Conservation (phyloP, 2,329 filamentous ascomycete genomes). For the Alternaria sp. region DNA sequence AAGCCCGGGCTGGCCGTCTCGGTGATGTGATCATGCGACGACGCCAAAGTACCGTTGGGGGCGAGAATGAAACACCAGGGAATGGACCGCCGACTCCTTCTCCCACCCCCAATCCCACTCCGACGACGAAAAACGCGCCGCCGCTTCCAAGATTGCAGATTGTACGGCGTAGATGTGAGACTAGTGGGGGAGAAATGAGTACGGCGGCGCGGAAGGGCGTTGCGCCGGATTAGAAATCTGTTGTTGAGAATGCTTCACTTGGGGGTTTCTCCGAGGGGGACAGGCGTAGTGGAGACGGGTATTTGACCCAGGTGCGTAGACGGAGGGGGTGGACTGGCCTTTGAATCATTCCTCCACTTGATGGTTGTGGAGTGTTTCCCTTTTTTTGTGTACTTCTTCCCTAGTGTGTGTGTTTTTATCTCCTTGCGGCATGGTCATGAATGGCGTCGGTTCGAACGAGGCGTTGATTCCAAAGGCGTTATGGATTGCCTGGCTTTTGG, state of each 20-base stretch:
- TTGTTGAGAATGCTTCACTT: background rate
- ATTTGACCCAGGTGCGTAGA: constrained; percentile 21
- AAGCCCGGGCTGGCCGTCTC: constrained; percentile 44
- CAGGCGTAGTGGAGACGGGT: constrained; percentile 1
- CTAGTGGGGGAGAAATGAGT: constrained; percentile 46
- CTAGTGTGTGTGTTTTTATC: background rate
- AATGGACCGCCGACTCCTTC: background rate
- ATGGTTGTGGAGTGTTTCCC: background rate
- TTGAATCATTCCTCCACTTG: constrained; percentile 17
- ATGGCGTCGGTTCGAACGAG: background rate
- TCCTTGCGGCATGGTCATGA: background rate
- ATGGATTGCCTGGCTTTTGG: background rate
- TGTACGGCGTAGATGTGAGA: constrained; percentile 46
- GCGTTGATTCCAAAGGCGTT: background rate
- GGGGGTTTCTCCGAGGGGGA: background rate
- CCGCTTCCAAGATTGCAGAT: constrained; percentile 47
- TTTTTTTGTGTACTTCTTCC: background rate
- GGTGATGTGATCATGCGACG: constrained; percentile 42
- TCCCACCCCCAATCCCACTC: constrained; percentile 1
- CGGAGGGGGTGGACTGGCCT: constrained; percentile 28
- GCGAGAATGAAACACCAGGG: constrained; percentile 35
- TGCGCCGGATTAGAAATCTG: constrained; percentile 27
- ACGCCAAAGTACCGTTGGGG: constrained; percentile 35
- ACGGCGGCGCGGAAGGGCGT: constrained; percentile 40
- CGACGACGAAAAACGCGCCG: constrained; percentile 17